These are phyloP conservation scores for Ceratocystis alfenasii DNA, from an alignment of 2,329 filamentous ascomycete genomes.

Conservation along the genomic window DNA sequence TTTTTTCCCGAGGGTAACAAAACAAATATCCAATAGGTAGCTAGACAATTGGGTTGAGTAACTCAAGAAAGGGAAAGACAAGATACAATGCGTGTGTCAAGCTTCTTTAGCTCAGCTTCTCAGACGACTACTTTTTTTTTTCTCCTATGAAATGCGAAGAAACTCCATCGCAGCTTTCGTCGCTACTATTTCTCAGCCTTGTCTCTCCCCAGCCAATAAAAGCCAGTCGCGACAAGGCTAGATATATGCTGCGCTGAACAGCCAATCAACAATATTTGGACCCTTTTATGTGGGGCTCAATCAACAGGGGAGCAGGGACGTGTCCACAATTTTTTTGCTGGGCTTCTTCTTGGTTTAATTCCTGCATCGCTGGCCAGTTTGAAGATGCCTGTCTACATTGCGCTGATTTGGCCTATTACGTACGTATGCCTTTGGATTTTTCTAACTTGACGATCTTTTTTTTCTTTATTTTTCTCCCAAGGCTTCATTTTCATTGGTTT, in stretches of 20 bases:
- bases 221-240: slow-evolving; percentile 8
- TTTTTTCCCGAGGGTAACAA: neutral
- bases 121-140: slow-evolving; percentile 4
- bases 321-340: slow-evolving; percentile 15
- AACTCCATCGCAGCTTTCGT: slow-evolving; percentile 5
- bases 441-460: slow-evolving; percentile 1
- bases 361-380: slow-evolving; percentile 17
- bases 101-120: neutral
- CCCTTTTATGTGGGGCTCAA: neutral
- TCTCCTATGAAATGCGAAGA: neutral
- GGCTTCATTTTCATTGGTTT: neutral
- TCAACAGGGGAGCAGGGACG: slow-evolving; percentile 15
- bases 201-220: slow-evolving; percentile 16
- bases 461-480: neutral
- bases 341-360: neutral
- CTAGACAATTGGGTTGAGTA: neutral
- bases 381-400: slow-evolving; percentile 3
- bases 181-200: slow-evolving; percentile 17
- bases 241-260: neutral
- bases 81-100: neutral
- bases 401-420: slow-evolving; percentile 8
- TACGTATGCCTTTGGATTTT: neutral
- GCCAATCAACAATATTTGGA: neutral
- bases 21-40: neutral
- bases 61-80: neutral